Evolutionary conservation across 371 early-diverging fungal genomes (phyloP), one percentile per base, ranked within the genome.

Genomic region (Choanephora cucurbitarum): DNA sequence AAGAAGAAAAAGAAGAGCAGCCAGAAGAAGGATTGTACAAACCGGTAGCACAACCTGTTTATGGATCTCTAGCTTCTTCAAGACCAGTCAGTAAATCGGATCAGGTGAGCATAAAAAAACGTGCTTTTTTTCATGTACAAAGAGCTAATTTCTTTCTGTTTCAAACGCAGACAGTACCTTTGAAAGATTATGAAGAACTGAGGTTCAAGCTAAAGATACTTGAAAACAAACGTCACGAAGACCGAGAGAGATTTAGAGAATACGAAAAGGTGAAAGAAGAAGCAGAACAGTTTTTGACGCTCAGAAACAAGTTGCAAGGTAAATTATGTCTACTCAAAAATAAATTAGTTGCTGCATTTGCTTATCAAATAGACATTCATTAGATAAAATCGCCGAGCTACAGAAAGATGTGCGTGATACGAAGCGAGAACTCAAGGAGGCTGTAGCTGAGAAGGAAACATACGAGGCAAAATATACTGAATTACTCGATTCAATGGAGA

Each of bases 211-310:
- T 93, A 31, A 83, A 82, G 46, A 80, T 89, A 39, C 69, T 95
- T 33, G 95, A 96, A 70, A 67, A 70, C 24, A 91, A 91, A 69
- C 88, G 94, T 8, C 77, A 82, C 1, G 91, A 94, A 52, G 95
- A 95, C 58, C 80, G 91, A 10, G 91, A 90, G 60, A 73, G 74
- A 31, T 67, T 89, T 46, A 72, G 82, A 32, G 88, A 92, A 42
- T 74, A 88, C 24, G 95, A 94, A 55, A 81, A 81, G 48, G 65
- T 87, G 17, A 88, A 80, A 17, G 83, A 83, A 34, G 91, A 93
- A 58, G 84, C 91, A 5, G 90, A 91, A 49, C 86, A 88, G 55
- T 83, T 88, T 46, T 54, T 81, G 55, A 79, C 83, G 11, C 69
- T 83, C 28, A 76, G 87, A 44, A 81, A 88, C 40, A 89, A 88